Evolutionary conservation across 1,284 basidiomycete genomes (phyloP).

Genomic region (Cystobasidiaceae sp.): DNA sequence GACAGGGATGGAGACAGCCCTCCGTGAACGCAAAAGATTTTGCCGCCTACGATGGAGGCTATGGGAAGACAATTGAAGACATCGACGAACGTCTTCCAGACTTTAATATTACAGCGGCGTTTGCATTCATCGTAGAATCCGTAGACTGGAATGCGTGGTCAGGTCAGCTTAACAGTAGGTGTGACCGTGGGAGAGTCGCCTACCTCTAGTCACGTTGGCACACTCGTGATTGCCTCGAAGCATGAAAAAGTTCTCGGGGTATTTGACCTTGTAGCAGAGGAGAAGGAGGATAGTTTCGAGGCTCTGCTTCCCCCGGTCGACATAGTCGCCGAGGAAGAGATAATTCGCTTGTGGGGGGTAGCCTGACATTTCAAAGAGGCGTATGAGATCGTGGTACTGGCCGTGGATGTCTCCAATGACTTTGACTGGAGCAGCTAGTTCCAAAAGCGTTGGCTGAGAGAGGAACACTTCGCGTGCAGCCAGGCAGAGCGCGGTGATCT

Average conservation of each 20-base stretch:
- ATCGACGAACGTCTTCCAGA: constrained; percentile 99
- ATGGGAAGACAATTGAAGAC: constrained; percentile 99
- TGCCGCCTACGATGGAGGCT: constrained; percentile 95
- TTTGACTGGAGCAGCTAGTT: constrained; percentile 96
- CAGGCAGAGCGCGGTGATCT: constrained; percentile 90
- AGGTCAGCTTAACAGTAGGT: neutral
- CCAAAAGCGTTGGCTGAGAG: constrained; percentile 92
- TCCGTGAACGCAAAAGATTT: constrained; percentile 99
- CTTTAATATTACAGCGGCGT: constrained; percentile 97
- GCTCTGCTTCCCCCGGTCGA: constrained; percentile 97
- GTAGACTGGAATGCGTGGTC: constrained; percentile 61
- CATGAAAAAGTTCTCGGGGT: constrained; percentile 99
- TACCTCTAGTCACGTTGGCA: constrained; percentile 95
- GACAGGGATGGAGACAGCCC: constrained; percentile 95
- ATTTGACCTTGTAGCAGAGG: constrained; percentile 95
- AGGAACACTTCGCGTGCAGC: constrained; percentile 97
- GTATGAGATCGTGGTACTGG: constrained; percentile 89
- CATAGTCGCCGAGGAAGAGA: constrained; percentile 94
- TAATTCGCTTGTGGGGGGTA: constrained; percentile 97
- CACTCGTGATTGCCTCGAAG: constrained; percentile 98
- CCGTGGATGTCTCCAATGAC: constrained; percentile 99
- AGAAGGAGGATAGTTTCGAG: constrained; percentile 95
- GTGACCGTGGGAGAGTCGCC: constrained; percentile 41
- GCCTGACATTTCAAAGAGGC: constrained; percentile 98
- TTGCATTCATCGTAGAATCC: constrained; percentile 99